A percentile compares a stretch with the other conserved stretches of the same genome.
These are phyloP conservation scores for Marchantia polymorpha DNA, from an alignment of 225 moss, liverwort and hornwort genomes.

Conservation along the genomic window DNA sequence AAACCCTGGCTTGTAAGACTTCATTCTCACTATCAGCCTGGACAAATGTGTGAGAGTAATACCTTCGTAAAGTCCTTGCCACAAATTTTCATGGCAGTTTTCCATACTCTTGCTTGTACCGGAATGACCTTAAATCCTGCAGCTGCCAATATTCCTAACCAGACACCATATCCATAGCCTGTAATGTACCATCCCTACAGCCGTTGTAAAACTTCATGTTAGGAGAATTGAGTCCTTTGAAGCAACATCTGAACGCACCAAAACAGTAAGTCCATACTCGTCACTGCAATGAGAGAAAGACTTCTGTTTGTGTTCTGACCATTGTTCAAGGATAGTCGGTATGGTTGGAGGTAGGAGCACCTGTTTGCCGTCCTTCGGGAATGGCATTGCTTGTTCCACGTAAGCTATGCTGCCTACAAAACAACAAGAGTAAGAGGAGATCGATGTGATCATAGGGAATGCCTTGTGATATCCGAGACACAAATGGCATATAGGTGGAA, in stretches of 20 bases:
- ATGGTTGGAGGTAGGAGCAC: conserved; percentile 29
- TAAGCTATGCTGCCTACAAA: conserved; percentile 89
- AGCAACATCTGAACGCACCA: background rate
- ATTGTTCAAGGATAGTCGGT: background rate
- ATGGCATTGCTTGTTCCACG: conserved; percentile 93
- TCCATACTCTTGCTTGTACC: conserved; percentile 84
- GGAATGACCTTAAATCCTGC: conserved; percentile 88
- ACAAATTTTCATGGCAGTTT: conserved; percentile 73
- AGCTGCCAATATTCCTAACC: conserved; percentile 86
- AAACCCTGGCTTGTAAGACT: too few species aligned
- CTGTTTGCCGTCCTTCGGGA: conserved; percentile 97
- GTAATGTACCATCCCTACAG: conserved; percentile 94
- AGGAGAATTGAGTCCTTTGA: background rate
- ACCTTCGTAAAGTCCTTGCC: conserved; percentile 86
- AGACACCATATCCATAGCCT: conserved; percentile 93
- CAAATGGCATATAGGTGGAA: background rate
- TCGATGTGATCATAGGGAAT: background rate
- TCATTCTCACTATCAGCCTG: too few species aligned
- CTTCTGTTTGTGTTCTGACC: too few species aligned
- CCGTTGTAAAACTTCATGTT: background rate
- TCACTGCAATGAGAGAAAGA: too few species aligned
- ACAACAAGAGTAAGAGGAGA: conserved; percentile 21
- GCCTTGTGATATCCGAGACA: background rate
- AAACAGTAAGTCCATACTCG: background rate
- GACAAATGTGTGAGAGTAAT: background rate